Evolutionary conservation across 2,329 filamentous ascomycete species (phyloP).

Genomic region (Arthrinium phaeospermum): DNA sequence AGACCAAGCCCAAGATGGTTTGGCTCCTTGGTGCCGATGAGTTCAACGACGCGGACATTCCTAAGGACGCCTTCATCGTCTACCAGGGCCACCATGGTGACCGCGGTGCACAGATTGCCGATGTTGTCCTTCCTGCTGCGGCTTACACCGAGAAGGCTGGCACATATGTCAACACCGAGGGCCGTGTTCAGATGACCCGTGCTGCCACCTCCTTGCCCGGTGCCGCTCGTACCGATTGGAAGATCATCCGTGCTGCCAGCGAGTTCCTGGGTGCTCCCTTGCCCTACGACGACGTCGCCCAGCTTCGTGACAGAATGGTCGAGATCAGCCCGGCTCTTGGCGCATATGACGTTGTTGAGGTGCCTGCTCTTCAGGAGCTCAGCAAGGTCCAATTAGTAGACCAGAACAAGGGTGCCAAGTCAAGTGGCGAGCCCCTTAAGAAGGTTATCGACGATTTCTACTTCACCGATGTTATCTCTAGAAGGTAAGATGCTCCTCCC

Average conservation of each 20-base stretch:
- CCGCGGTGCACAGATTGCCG: slow-evolving; percentile 87
- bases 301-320: slow-evolving; percentile 89
- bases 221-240: slow-evolving; percentile 95
- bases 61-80: slow-evolving; percentile 93
- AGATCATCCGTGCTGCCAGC: slow-evolving; percentile 91
- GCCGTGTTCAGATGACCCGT: slow-evolving; percentile 91
- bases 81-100: slow-evolving; percentile 99
- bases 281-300: slow-evolving; percentile 90
- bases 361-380: slow-evolving; percentile 72
- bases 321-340: slow-evolving; percentile 92
- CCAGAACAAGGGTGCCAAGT: slow-evolving; percentile 87
- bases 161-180: slow-evolving; percentile 98
- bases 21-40: slow-evolving; percentile 98
- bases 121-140: slow-evolving; percentile 90
- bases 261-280: slow-evolving; percentile 89
- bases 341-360: slow-evolving; percentile 90
- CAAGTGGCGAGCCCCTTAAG: slow-evolving; percentile 76
- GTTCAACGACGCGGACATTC: slow-evolving; percentile 81
- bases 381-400: slow-evolving; percentile 96
- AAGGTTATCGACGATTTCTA: slow-evolving; percentile 95
- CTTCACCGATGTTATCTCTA: slow-evolving; percentile 95
- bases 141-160: slow-evolving; percentile 97
- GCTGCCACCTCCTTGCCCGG: slow-evolving; percentile 88
- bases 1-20: slow-evolving; percentile 90
- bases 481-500: slow-evolving; percentile 71